A percentile compares a stretch with the other conserved stretches of the same genome.
Conservation (phyloP, 2,329 filamentous ascomycete genomes). For the Dendrostoma leiphaemia region DNA sequence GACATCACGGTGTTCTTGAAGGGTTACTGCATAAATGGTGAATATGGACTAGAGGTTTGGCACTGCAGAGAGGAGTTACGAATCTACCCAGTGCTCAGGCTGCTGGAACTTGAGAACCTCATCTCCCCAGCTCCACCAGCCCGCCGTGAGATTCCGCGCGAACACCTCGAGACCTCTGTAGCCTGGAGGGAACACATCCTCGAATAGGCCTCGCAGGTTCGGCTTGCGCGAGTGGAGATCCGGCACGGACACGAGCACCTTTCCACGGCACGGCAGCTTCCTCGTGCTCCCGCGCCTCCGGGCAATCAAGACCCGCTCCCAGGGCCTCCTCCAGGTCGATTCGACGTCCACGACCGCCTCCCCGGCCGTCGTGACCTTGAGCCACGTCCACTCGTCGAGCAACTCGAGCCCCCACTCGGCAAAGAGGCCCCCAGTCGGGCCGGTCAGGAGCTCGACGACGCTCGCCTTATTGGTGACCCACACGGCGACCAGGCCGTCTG, state of each 20-base stretch:
- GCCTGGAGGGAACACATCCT: constrained; percentile 46
- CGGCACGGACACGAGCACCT: constrained; percentile 67
- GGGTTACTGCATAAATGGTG: not conserved
- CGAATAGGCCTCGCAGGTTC: constrained; percentile 61
- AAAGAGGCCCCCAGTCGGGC: constrained; percentile 53
- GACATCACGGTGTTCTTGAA: constrained; percentile 4
- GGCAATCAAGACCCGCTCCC: constrained; percentile 70
- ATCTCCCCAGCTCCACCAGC: constrained; percentile 79
- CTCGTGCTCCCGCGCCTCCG: constrained; percentile 30
- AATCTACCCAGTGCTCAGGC: constrained; percentile 46
- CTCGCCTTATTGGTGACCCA: constrained; percentile 76
- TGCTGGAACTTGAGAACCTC: constrained; percentile 70
- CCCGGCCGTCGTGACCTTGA: constrained; percentile 67
- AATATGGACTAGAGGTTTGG: not conserved
- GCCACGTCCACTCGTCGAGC: constrained; percentile 73
- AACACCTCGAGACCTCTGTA: constrained; percentile 72
- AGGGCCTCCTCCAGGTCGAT: constrained; percentile 69
- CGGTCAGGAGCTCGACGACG: constrained; percentile 52
- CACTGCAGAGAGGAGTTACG: constrained; percentile 6
- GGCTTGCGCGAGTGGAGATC: constrained; percentile 80
- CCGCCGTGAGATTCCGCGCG: constrained; percentile 68
- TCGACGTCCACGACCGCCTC: constrained; percentile 63
- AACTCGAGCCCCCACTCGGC: constrained; percentile 64
- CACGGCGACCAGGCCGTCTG: constrained; percentile 61
- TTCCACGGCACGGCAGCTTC: constrained; percentile 38